These are phyloP conservation scores for Lyophyllum semitale DNA, from an alignment of 768 basidiomycete species.

Conservation along the genomic window DNA sequence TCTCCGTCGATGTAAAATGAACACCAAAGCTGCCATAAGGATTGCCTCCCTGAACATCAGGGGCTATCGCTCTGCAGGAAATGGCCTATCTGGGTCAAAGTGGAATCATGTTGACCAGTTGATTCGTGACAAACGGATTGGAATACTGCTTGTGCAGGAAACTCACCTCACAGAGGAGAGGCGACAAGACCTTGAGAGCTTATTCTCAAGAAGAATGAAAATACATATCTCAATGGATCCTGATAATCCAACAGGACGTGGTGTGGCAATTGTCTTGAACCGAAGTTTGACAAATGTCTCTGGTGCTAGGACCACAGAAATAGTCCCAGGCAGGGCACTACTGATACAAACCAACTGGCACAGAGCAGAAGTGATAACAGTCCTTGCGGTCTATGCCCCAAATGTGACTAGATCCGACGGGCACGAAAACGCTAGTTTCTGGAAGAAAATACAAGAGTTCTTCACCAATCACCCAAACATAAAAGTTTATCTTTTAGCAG, in stretches of 20 bases:
- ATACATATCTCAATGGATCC: background rate
- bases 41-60: conserved; percentile 3
- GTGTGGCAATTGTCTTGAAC: conserved; percentile 1
- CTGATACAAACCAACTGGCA: conserved; percentile 5
- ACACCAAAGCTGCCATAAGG: conserved; percentile 3
- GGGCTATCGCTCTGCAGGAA: background rate
- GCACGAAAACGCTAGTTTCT: background rate
- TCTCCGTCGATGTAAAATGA: background rate
- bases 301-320: background rate
- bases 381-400: background rate
- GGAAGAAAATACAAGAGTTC: background rate
- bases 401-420: background rate
- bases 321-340: background rate
- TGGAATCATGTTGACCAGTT: conserved; percentile 6
- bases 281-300: background rate
- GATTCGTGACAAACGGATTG: background rate
- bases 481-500: conserved; percentile 34
- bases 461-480: background rate
- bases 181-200: background rate
- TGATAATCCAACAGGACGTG: background rate
- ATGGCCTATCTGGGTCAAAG: background rate
- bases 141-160: background rate
- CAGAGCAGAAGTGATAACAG: background rate
- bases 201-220: background rate
- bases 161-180: background rate